Conservation (phyloP, 345 rosid species). For the Eucalyptus curtisii region DNA sequence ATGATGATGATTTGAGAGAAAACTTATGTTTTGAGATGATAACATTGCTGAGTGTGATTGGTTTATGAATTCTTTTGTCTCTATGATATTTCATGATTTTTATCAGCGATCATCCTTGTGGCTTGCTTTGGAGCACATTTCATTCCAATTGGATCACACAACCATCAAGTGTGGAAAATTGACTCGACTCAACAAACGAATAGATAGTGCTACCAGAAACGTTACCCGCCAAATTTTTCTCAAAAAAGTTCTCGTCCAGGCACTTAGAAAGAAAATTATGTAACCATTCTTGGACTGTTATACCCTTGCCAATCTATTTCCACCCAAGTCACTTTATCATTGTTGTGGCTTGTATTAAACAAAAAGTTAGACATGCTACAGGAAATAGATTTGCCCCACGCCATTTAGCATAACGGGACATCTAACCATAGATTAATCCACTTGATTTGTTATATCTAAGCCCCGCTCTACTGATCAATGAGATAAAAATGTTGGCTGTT, state of each 20-base stretch:
- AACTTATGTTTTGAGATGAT: background rate
- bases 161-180: background rate
- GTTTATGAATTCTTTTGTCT: background rate
- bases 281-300: background rate
- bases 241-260: background rate
- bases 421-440: background rate
- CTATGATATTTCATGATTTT: background rate
- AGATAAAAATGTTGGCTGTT: background rate
- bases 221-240: background rate
- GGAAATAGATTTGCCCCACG: background rate
- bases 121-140: background rate
- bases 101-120: background rate
- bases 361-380: background rate
- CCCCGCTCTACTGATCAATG: background rate
- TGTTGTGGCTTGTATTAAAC: background rate
- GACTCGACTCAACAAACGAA: background rate
- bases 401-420: background rate
- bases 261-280: background rate
- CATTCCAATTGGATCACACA: background rate
- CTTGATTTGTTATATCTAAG: background rate
- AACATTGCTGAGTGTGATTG: background rate
- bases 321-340: background rate
- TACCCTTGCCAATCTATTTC: background rate
- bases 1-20: background rate
- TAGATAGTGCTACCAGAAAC: background rate